Evolutionary conservation across 345 rosid genomes (phyloP).

Genomic region (Kandelia obovata): DNA sequence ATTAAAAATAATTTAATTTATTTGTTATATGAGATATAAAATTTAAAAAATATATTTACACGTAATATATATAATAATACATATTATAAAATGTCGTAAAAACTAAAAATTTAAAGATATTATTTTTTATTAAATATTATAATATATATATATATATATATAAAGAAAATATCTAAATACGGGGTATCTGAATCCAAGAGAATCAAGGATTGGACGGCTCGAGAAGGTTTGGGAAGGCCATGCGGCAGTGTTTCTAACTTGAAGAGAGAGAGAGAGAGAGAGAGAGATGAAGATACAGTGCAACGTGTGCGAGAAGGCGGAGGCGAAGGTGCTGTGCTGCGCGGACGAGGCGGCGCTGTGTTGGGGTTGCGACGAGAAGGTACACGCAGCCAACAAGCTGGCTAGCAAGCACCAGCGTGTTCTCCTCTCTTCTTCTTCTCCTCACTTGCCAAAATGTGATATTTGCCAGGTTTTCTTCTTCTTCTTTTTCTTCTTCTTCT

Average conservation of each 20-base stretch:
- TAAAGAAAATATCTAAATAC: not conserved
- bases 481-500: too few relatives aligned
- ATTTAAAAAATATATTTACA: too few relatives aligned
- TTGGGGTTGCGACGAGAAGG: slow-evolving; percentile 79
- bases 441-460: slow-evolving; percentile 89
- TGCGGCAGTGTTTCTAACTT: not conserved
- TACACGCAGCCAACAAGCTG: slow-evolving; percentile 95
- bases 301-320: slow-evolving; percentile 91
- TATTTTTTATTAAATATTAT: too few relatives aligned
- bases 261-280: slow-evolving; percentile 8
- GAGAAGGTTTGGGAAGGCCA: too few relatives aligned
- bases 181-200: too few relatives aligned
- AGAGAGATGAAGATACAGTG: slow-evolving; percentile 88
- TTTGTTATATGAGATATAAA: too few relatives aligned
- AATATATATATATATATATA: not conserved
- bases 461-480: slow-evolving; percentile 66
- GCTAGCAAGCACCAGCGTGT: slow-evolving; percentile 96
- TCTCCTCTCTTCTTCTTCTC: slow-evolving; percentile 59
- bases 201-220: too few relatives aligned
- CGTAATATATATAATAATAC: too few relatives aligned
- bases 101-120: too few relatives aligned
- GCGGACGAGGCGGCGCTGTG: slow-evolving; percentile 99
- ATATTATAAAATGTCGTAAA: too few relatives aligned
- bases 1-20: too few relatives aligned
- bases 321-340: slow-evolving; percentile 90